Evolutionary conservation across 108 stramenopile species (phyloP), one percentile per base, ranked within the genome.

Genomic region (Skeletonema grethae): DNA sequence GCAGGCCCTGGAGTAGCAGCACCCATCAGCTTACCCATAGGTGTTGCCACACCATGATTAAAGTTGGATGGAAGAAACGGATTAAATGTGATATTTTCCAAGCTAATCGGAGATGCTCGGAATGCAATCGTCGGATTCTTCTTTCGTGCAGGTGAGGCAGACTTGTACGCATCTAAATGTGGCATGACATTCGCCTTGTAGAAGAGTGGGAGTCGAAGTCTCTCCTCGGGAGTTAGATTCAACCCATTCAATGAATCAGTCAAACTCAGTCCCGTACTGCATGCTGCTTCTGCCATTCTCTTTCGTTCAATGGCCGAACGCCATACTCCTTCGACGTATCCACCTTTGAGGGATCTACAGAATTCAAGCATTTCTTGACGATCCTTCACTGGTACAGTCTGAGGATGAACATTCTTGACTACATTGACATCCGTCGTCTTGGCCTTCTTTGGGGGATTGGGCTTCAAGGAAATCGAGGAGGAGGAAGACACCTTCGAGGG

Each of bases 321-420:
- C 64, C 86, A 90, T 4, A 91, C 73, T 0, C 92, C 89, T 76
- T 76, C 76, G 22, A 90, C 75, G 65, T 90, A 90, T 15, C 92
- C 92, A 41, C 90, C 92, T 35, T 86, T 82, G 12, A 93, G 80
- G n/a, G 81, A 77, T 45, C 84, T 75, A 18, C 87, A 79, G 43
- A 85, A 88, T 35, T 71, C 57, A n/a, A 76, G 50, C 63, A 90
- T 63, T 34, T 81, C 77, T 22, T 75, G 61, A 22, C 80, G 63
- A 53, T 86, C 87, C 32, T 64, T 41, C 30, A 53, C 72, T n/a
- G 39, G 73, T 61, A 48, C 63, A 43, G 39, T 53, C 63, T 56
- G 32, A 13, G 58, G 65, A 41, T 65, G 69, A 13, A 48, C 15
- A 29, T 72, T 79, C 39, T 34, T 38, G 43, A 15, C 25, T 12